These are phyloP conservation scores for Adansonia rubrostipa DNA, from an alignment of 441 rosid species.

Conservation along the genomic window DNA sequence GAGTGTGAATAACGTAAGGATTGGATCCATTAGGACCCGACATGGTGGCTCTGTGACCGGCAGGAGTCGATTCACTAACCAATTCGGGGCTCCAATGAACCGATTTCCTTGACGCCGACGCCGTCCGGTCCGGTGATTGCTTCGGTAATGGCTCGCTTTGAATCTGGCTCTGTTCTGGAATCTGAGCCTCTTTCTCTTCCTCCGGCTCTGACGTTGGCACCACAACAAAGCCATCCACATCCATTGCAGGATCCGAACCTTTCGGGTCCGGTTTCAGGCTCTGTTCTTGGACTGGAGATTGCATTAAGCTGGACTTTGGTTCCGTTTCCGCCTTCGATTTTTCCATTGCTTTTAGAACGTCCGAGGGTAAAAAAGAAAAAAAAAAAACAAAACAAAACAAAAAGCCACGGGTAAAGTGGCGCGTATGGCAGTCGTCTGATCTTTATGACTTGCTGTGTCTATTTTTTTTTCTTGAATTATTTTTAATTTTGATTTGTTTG, in stretches of 20 bases:
- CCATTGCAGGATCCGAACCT: constrained; percentile 36
- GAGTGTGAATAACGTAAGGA: constrained; percentile 55
- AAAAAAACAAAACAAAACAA: background rate
- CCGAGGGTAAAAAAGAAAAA: background rate
- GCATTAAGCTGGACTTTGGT: constrained; percentile 27
- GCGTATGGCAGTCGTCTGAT: constrained; percentile 1
- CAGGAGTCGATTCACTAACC: constrained; percentile 59
- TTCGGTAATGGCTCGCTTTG: background rate
- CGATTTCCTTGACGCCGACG: constrained; percentile 61
- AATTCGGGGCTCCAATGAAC: constrained; percentile 87
- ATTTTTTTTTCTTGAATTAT: background rate
- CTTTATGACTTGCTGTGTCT: background rate
- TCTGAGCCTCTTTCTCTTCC: constrained; percentile 11
- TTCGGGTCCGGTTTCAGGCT: constrained; percentile 32
- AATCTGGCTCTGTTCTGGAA: constrained; percentile 28
- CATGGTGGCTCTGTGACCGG: constrained; percentile 31
- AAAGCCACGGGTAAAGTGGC: constrained; percentile 26
- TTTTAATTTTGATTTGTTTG: background rate
- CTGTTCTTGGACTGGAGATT: constrained; percentile 33
- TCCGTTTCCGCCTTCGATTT: constrained; percentile 44
- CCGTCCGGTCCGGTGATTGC: constrained; percentile 34
- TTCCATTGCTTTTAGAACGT: constrained; percentile 43
- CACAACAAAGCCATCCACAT: constrained; percentile 38
- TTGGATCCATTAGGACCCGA: constrained; percentile 47
- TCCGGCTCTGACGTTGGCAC: constrained; percentile 37